These are phyloP conservation scores for Escovopsis sp. DNA, from an alignment of 2,329 filamentous ascomycete genomes.

Conservation along the genomic window DNA sequence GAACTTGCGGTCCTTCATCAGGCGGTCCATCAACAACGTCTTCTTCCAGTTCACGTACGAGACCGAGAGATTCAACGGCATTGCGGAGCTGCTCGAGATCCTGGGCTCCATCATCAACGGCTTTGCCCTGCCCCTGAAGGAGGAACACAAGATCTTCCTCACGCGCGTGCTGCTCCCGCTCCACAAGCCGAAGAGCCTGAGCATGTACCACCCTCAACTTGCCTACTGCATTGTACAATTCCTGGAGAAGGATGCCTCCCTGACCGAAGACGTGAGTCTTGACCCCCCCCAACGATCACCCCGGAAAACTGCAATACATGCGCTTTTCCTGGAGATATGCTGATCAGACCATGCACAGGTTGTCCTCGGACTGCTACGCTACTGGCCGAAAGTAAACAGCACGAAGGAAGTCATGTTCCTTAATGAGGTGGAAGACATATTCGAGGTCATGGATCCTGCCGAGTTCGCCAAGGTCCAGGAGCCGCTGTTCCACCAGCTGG, in stretches of 20 bases:
- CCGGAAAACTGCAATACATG: too few relatives aligned
- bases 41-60: conserved; percentile 99
- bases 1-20: conserved; percentile 91
- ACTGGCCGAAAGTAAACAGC: conserved; percentile 99
- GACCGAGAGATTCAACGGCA: conserved; percentile 95
- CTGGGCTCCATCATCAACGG: conserved; percentile 98
- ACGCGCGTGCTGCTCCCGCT: conserved; percentile 84
- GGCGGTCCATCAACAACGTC: conserved; percentile 98
- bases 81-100: conserved; percentile 91
- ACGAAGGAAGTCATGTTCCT: conserved; percentile 99
- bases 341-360: conserved; percentile 36
- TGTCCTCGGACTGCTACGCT: conserved; percentile 82
- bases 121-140: conserved; percentile 89
- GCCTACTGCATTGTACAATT: conserved; percentile 99
- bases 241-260: conserved; percentile 86
- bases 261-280: conserved; percentile 76
- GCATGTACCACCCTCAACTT: conserved; percentile 98
- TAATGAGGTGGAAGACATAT: conserved; percentile 98
- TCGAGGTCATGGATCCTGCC: conserved; percentile 97
- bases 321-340: too few relatives aligned
- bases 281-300: neutral
- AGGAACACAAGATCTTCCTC: conserved; percentile 96
- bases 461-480: conserved; percentile 99
- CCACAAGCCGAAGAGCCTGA: conserved; percentile 96
- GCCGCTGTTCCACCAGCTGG: conserved; percentile 89